Conservation (phyloP, 805 yeast species). For the Metschnikowia borealis region DNA sequence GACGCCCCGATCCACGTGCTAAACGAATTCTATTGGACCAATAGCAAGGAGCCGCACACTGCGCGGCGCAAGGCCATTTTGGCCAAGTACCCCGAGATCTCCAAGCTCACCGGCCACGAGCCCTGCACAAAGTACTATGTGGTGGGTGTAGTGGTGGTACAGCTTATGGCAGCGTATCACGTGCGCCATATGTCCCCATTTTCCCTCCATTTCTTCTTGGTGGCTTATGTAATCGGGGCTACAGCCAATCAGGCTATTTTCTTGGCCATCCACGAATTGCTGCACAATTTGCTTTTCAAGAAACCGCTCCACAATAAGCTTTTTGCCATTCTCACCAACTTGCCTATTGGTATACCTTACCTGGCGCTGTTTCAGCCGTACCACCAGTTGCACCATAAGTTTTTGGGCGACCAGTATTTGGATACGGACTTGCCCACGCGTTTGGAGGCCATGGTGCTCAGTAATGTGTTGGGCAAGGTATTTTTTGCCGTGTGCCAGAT, state of each 20-base stretch:
- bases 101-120: slow-evolving; percentile 79
- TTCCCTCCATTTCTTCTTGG: slow-evolving; percentile 49
- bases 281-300: slow-evolving; percentile 80
- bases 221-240: slow-evolving; percentile 81
- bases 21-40: slow-evolving; percentile 81
- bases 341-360: slow-evolving; percentile 89
- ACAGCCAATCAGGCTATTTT: slow-evolving; percentile 81
- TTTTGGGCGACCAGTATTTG: slow-evolving; percentile 74
- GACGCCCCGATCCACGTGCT: slow-evolving; percentile 39
- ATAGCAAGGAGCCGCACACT: slow-evolving; percentile 76
- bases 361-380: slow-evolving; percentile 86
- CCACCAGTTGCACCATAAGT: slow-evolving; percentile 88
- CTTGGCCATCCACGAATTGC: slow-evolving; percentile 82
- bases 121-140: slow-evolving; percentile 80
- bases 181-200: slow-evolving; percentile 54
- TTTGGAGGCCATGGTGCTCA: slow-evolving; percentile 68
- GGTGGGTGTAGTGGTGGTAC: slow-evolving; percentile 60
- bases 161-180: slow-evolving; percentile 58
- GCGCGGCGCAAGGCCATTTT: slow-evolving; percentile 68
- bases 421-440: slow-evolving; percentile 88
- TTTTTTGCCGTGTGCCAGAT: slow-evolving; percentile 89
- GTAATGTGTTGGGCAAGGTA: slow-evolving; percentile 79
- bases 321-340: slow-evolving; percentile 70
- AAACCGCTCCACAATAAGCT: slow-evolving; percentile 73
- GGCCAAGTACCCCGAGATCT: slow-evolving; percentile 72